Evolutionary conservation across 495 filamentous ascomycete species (phyloP).

Genomic region (Daldinia loculata): DNA sequence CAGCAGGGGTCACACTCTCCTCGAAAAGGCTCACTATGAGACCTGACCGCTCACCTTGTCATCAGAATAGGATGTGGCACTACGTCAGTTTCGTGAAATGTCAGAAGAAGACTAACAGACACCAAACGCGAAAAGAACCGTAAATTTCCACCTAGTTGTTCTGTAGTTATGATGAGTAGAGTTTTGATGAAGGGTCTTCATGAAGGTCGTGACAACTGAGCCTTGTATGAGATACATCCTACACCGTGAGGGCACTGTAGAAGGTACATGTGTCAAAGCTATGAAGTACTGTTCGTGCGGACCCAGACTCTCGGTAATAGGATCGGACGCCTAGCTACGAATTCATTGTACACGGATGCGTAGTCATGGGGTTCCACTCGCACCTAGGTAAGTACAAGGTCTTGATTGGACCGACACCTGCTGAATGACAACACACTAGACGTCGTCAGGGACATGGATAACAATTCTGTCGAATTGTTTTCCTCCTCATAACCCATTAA

Average conservation of each 20-base stretch:
- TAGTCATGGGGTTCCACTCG: constrained; percentile 15
- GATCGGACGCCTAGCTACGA: constrained; percentile 17
- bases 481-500: constrained; percentile 11
- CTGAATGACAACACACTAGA: not conserved
- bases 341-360: constrained; percentile 4
- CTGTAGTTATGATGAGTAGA: not conserved
- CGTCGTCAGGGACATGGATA: constrained; percentile 5
- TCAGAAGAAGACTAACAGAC: not conserved
- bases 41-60: not conserved
- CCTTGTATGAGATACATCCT: constrained; percentile 17
- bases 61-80: not conserved
- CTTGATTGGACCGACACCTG: constrained; percentile 9
- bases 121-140: not conserved
- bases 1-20: constrained; percentile 5
- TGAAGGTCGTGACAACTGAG: not conserved
- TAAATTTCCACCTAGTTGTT: not conserved
- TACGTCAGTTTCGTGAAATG: constrained; percentile 1
- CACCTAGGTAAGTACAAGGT: not conserved
- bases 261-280: constrained; percentile 14
- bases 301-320: constrained; percentile 14
- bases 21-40: constrained; percentile 5
- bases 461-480: constrained; percentile 17
- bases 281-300: constrained; percentile 10
- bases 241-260: constrained; percentile 25
- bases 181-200: not conserved